Evolutionary conservation across 305 asterid species (phyloP), one percentile per base, ranked within the genome.

Genomic region (Striga hermonthica): DNA sequence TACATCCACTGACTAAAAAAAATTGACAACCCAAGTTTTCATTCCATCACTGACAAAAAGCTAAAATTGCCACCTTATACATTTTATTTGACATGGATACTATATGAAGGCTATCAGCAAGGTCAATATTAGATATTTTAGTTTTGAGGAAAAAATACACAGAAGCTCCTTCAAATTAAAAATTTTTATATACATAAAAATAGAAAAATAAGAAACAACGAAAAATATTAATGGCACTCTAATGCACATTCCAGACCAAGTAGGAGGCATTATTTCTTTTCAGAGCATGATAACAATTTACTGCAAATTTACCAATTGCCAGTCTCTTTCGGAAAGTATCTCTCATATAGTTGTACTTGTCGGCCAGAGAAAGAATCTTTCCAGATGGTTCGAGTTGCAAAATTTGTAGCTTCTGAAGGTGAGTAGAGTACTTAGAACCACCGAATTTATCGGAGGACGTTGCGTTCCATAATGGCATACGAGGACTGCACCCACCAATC

Each of bases 321-420:
- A 94, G 81, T 81, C 95, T 81, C 80, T 76, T 85, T 81, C 81
- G 80, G 64, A 82, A 80, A 60, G 97, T 90, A 60, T 81, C 79
- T 76, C 83, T 80, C 99, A 94, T 94, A 76, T 75, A 66, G 74
- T 83, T 85, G 84, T 94, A 91, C 82, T 94, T 94, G 71, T 94
- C 98, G 74, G 88, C 87, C 88, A 84, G 79, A 5, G 96, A 94
- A 77, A 85, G 80, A 68, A 94, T 84, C 82, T 81, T 76, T 60
- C 78, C 83, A 66, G 95, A 78, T 28, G 80, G 84, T 71, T 86
- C 83, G 52, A 85, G 91, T 73, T 80, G 86, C 50, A 76, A 70
- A 60, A 66, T 70, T 74, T 80, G 83, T 73, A 94, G 78, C 73
- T 81, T 75, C 78, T 71, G 90, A 82, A 83, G 86, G 78, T 80